Base-by-base conservation (phyloP, 208 protist species). In the Acanthamoeba royreba region DNA sequence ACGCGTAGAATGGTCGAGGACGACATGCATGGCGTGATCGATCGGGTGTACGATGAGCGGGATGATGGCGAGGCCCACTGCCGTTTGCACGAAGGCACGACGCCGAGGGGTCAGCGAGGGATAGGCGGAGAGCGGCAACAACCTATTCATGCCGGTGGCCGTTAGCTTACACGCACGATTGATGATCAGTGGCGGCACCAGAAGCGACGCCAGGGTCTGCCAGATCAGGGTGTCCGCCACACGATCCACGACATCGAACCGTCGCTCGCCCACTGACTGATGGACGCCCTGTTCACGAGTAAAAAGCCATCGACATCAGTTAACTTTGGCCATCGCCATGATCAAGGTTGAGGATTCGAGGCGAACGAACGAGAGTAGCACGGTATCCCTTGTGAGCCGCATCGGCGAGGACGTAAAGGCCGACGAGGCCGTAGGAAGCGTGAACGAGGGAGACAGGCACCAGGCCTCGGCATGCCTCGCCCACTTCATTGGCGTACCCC, bases 41-140 rank as follows among this genome's bases (percentile, higher is more conserved):
- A 92, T 88, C 43, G 92, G 92, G n/a, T 53, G 47, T 25, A 94
- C 86, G 83, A 94, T 88, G 25, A 92, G 53, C 9, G 92, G 92
- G 11, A 94, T 94, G 46, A 79, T 35, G 66, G 74, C 4, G 9
- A 94, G 92, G 1, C 92, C 92, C 4, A 45, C 52, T 11, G 43
- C 72, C 38, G 72, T 83, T 19, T 83, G 72, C 38, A 53, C 38
- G 45, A 89, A 55, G 0, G 81, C 83, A 66, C 58, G 47, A 31
- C 92, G 66, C 40, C 33, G 17, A 13, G 40, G 83, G 38, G 43
- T 53, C 28, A 58, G 31, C n/a, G 52, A 77, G 17, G 58, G 55
- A 31, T 52, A 86, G 49, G 11, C 42, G n/a, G 61, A 25, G 1
- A 33, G 79, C 47, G 63, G 45, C 25, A 46, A 31, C 31, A 33